These are phyloP conservation scores for Gentiana dahurica DNA, from an alignment of 257 asterid species.

Conservation along the genomic window DNA sequence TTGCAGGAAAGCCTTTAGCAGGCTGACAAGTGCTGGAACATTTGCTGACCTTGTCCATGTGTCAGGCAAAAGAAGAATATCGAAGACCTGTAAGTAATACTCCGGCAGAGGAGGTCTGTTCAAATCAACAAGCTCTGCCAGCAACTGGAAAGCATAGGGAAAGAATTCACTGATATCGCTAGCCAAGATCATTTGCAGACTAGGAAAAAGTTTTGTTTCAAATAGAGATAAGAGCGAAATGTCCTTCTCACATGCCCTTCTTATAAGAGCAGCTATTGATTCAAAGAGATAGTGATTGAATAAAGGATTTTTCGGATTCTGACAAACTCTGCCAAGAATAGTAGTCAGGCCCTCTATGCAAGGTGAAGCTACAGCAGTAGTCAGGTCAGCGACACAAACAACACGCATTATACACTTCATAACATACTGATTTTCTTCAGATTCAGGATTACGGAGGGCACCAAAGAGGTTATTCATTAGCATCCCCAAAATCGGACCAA, in stretches of 20 bases:
- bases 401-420: slow-evolving; percentile 98
- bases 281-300: slow-evolving; percentile 84
- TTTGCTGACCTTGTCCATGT: slow-evolving; percentile 87
- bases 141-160: slow-evolving; percentile 87
- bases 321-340: slow-evolving; percentile 66
- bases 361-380: slow-evolving; percentile 68
- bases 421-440: slow-evolving; percentile 29
- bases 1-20: slow-evolving; percentile 91
- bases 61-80: slow-evolving; percentile 67
- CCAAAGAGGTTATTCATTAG: slow-evolving; percentile 11
- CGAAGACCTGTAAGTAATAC: slow-evolving; percentile 67
- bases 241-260: slow-evolving; percentile 76
- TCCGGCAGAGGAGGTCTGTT: slow-evolving; percentile 63
- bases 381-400: slow-evolving; percentile 69
- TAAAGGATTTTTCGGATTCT: slow-evolving; percentile 9
- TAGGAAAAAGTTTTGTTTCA: slow-evolving; percentile 64
- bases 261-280: slow-evolving; percentile 75
- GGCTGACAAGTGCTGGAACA: slow-evolving; percentile 85
- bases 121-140: slow-evolving; percentile 21
- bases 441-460: too few species aligned
- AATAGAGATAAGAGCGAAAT: slow-evolving; percentile 59
- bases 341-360: slow-evolving; percentile 63
- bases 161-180: slow-evolving; percentile 75
- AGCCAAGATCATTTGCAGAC: slow-evolving; percentile 57
- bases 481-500: slow-evolving; percentile 53